These are phyloP conservation scores for Ophiorrhiza pumila DNA, from an alignment of 257 asterid genomes.

Conservation along the genomic window DNA sequence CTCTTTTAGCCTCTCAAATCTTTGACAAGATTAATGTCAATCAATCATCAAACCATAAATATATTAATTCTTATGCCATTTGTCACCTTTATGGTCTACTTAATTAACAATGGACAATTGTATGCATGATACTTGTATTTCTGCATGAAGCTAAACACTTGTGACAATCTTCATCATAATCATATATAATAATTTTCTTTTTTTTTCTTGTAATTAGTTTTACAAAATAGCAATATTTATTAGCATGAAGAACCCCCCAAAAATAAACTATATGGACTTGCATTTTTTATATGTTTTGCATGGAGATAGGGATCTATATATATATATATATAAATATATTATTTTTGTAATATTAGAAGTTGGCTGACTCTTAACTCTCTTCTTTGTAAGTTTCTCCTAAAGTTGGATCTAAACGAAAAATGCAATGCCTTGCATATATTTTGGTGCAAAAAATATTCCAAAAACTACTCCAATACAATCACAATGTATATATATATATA, in stretches of 20 bases:
- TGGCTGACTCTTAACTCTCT: not conserved
- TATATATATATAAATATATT: too few relatives aligned
- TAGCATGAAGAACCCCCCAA: not conserved
- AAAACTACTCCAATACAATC: too few relatives aligned
- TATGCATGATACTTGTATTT: not conserved
- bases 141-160: not conserved
- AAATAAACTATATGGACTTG: not conserved
- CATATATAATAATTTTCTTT: not conserved
- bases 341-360: too few relatives aligned
- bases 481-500: too few relatives aligned
- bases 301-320: not conserved
- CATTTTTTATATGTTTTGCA: not conserved
- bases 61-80: not conserved
- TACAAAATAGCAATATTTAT: not conserved
- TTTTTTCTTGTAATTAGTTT: not conserved
- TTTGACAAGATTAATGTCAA: too few relatives aligned
- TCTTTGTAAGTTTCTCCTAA: not conserved
- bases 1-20: not conserved
- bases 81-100: not conserved
- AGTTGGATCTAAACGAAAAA: not conserved
- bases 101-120: not conserved
- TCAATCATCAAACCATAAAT: not conserved
- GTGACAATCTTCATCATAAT: not conserved
- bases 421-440: not conserved
- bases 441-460: too few relatives aligned